Evolutionary conservation across 352 stramenopile species (phyloP), one percentile per base, ranked within the genome.

Genomic region (Pythium coloratum): DNA sequence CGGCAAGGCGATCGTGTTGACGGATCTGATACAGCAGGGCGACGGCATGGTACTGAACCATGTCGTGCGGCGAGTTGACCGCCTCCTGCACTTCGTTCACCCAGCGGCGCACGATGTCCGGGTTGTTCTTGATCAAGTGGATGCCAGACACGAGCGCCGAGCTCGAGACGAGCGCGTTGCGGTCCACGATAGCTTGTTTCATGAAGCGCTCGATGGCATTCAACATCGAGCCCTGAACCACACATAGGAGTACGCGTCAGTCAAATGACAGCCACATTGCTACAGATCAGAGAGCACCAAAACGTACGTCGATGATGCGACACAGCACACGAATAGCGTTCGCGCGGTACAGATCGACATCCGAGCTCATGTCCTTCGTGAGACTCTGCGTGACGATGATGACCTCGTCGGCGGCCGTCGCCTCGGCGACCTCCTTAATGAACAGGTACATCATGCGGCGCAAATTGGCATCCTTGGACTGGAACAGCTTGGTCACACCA

Each of bases 371-470:
- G 78, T 99, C 98, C 82, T 99, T 99, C 33, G 96, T 99, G 14
- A 99, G 78, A 86, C 91, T 99, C 54, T 98, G 97, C 8, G 97
- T 99, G 55, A 99, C 97, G 75, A 99, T 99, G 76, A 99, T 99
- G 20, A 99, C 96, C 75, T 96, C 89, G 62, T 94, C 84, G 13
- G 91, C 86, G 28, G 91, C 88, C n/a, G 91, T 97, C 24, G 87
- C 88, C 65, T 97, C 91, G 0, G 89, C 95, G 60, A 99, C 96
- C 67, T 99, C 97, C 80, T 99, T 99, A 73, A 99, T 99, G 75
- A 99, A 99, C 2, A 99, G 80, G 80, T 99, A 99, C 69, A 99
- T 98, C 96, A 99, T 99, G 26, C 97, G 86, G 20, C 98, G 82
- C 56, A 99, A 77, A 47, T 98, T 98, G 32, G 88, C 95, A 78